Conservation (phyloP, 2,329 filamentous ascomycete genomes). For the Neodidymelliopsis sp. region DNA sequence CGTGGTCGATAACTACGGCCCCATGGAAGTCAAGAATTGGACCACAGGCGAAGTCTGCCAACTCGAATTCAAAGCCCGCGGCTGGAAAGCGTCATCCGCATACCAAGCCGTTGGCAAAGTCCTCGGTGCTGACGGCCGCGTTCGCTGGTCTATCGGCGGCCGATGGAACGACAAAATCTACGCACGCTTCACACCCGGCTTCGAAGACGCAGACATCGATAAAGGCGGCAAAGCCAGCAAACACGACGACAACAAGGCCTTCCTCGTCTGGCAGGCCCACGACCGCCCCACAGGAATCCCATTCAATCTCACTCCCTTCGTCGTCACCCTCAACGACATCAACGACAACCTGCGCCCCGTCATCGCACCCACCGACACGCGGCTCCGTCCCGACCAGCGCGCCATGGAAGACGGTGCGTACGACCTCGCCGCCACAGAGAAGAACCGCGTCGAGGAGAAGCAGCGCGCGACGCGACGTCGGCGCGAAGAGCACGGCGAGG, state of each 20-base stretch:
- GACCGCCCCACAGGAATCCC: slow-evolving; percentile 82
- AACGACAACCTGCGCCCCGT: slow-evolving; percentile 79
- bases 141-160: slow-evolving; percentile 88
- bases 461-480: slow-evolving; percentile 78
- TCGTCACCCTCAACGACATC: slow-evolving; percentile 90
- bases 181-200: slow-evolving; percentile 89
- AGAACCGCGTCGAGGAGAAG: slow-evolving; percentile 91
- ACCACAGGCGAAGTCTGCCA: slow-evolving; percentile 90
- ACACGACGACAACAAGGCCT: slow-evolving; percentile 75
- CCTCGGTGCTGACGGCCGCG: slow-evolving; percentile 77
- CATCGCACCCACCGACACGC: slow-evolving; percentile 90
- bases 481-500: slow-evolving; percentile 79
- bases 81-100: slow-evolving; percentile 93
- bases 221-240: slow-evolving; percentile 52
- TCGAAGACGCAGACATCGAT: slow-evolving; percentile 72
- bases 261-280: slow-evolving; percentile 93
- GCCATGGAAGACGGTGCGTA: slow-evolving; percentile 99
- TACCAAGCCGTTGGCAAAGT: slow-evolving; percentile 90
- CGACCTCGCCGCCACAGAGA: slow-evolving; percentile 89
- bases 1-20: slow-evolving; percentile 95
- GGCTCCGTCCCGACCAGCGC: slow-evolving; percentile 91
- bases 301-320: slow-evolving; percentile 97
- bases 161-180: slow-evolving; percentile 98
- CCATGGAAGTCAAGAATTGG: slow-evolving; percentile 98
- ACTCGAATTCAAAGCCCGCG: slow-evolving; percentile 92